Conservation (phyloP, 2,329 filamentous ascomycete genomes). For the Aspergillus luchuensis region DNA sequence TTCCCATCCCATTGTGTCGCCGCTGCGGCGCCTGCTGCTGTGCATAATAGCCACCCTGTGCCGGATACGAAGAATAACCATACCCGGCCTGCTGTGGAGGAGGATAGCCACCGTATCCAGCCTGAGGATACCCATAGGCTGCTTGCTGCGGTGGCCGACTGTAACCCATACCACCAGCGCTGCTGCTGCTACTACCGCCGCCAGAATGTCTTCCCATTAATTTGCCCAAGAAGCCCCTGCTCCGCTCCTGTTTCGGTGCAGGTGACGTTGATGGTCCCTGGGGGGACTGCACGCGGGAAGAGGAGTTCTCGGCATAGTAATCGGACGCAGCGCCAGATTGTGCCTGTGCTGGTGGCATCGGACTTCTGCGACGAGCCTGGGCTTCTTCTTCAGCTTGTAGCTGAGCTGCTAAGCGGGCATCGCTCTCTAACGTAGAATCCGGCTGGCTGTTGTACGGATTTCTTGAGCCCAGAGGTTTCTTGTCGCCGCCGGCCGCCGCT, state of each 20-base stretch:
- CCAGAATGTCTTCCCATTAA: constrained; percentile 50
- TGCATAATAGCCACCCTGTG: constrained; percentile 40
- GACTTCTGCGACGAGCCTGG: constrained; percentile 44
- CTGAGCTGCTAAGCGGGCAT: constrained; percentile 72
- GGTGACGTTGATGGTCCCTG: constrained; percentile 26
- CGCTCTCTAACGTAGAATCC: constrained; percentile 55
- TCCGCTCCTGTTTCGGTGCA: constrained; percentile 42
- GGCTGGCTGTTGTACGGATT: constrained; percentile 67
- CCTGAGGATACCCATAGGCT: constrained; percentile 25
- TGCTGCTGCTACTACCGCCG: constrained; percentile 26
- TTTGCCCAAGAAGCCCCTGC: constrained; percentile 55
- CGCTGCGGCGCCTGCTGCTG: constrained; percentile 48
- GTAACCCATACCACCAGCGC: constrained; percentile 16
- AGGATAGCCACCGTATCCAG: constrained; percentile 34
- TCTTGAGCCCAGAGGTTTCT: constrained; percentile 61
- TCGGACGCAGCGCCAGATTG: constrained; percentile 45
- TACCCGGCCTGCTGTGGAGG: constrained; percentile 38
- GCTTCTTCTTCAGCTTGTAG: constrained; percentile 84
- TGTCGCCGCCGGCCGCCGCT: constrained; percentile 40
- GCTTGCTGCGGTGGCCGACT: constrained; percentile 22
- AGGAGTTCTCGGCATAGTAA: constrained; percentile 47
- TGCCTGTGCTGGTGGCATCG: background rate
- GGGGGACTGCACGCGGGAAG: constrained; percentile 18
- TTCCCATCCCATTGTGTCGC: constrained; percentile 59
- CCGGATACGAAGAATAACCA: constrained; percentile 38